A percentile compares a stretch with the other conserved stretches of the same genome.
These are phyloP conservation scores for Anthostomella pinea DNA, from an alignment of 2,329 filamentous ascomycete genomes.

Conservation along the genomic window DNA sequence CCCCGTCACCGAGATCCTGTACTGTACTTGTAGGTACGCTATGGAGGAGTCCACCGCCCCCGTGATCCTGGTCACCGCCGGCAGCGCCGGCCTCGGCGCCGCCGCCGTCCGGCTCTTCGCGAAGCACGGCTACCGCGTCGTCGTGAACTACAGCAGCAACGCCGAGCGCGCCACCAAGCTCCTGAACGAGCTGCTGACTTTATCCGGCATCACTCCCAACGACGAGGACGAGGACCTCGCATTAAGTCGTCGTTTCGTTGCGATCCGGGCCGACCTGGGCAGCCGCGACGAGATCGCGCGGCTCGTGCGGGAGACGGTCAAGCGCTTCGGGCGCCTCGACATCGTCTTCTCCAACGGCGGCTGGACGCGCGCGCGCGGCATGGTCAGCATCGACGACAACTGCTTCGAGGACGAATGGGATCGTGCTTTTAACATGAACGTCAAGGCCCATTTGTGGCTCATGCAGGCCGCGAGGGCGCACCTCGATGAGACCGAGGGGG, in stretches of 20 bases:
- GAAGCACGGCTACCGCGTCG: conserved; percentile 63
- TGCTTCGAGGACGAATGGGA: conserved; percentile 60
- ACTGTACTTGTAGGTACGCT: too few relatives aligned
- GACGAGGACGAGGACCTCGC: conserved; percentile 7
- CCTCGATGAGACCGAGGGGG: conserved; percentile 55
- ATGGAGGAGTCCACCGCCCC: too few relatives aligned
- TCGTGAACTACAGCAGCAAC: conserved; percentile 70
- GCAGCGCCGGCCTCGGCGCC: conserved; percentile 67
- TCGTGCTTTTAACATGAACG: conserved; percentile 57
- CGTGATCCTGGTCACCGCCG: conserved; percentile 49
- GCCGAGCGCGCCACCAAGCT: conserved; percentile 57
- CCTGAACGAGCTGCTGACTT: conserved; percentile 49
- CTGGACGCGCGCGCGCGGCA: conserved; percentile 47
- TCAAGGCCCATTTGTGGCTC: conserved; percentile 60
- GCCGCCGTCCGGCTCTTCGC: conserved; percentile 66
- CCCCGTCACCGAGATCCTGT: too few relatives aligned
- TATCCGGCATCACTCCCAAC: conserved; percentile 33
- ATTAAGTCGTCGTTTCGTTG: too few relatives aligned
- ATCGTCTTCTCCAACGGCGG: conserved; percentile 73
- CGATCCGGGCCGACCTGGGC: conserved; percentile 66
- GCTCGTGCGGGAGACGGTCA: conserved; percentile 57
- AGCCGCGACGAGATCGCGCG: conserved; percentile 55
- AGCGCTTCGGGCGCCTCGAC: conserved; percentile 67
- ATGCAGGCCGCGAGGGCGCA: conserved; percentile 53
- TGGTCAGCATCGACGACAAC: conserved; percentile 50